Evolutionary conservation across 2,329 filamentous ascomycete genomes (phyloP).

Genomic region (Boeremia exigua): DNA sequence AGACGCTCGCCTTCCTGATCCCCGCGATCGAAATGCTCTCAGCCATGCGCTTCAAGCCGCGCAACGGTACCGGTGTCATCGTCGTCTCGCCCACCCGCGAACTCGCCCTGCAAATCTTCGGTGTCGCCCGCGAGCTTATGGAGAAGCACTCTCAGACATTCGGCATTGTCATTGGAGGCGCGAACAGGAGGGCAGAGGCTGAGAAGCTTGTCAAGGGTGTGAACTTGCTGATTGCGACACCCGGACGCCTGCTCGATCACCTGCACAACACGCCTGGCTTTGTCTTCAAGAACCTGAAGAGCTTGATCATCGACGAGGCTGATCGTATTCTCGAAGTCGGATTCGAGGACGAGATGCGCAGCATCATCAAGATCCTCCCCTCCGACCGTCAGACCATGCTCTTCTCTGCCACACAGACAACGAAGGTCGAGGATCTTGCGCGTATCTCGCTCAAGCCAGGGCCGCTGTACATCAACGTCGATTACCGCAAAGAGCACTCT

Average conservation of each 20-base stretch:
- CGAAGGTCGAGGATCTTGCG: conserved; percentile 96
- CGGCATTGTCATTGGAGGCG: conserved; percentile 94
- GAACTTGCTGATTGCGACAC: conserved; percentile 92
- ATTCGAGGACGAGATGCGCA: conserved; percentile 98
- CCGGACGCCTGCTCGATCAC: conserved; percentile 90
- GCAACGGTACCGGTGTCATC: conserved; percentile 84
- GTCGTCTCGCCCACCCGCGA: conserved; percentile 93
- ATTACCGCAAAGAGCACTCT: conserved; percentile 84
- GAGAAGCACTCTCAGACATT: conserved; percentile 92
- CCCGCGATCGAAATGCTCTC: conserved; percentile 93
- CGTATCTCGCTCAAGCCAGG: conserved; percentile 90
- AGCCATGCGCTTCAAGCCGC: conserved; percentile 89
- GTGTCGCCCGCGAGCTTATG: conserved; percentile 92
- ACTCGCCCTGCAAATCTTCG: conserved; percentile 93
- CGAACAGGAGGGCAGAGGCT: conserved; percentile 86
- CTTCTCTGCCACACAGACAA: conserved; percentile 98
- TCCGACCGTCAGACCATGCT: conserved; percentile 93
- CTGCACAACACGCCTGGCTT: conserved; percentile 91
- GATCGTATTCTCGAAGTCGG: conserved; percentile 96
- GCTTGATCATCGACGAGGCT: conserved; percentile 93
- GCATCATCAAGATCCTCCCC: conserved; percentile 90
- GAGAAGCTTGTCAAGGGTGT: conserved; percentile 95
- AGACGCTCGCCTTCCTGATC: conserved; percentile 93
- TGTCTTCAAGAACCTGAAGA: conserved; percentile 89
- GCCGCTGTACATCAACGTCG: conserved; percentile 96